These are phyloP conservation scores for Penstemon eatonii DNA, from an alignment of 257 asterid genomes.

Conservation along the genomic window DNA sequence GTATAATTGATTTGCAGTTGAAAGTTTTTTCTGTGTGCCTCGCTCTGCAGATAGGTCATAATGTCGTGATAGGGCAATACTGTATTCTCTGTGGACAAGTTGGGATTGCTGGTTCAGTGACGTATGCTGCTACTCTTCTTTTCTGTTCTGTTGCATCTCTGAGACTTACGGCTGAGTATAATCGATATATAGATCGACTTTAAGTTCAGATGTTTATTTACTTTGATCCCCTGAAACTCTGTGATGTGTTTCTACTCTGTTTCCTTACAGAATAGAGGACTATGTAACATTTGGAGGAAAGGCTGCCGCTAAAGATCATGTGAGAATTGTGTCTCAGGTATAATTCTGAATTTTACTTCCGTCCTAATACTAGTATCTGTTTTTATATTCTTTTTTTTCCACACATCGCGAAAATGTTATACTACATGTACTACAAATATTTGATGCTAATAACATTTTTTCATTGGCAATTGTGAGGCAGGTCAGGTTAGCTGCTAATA, in stretches of 20 bases:
- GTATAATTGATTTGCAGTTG: conserved; percentile 13
- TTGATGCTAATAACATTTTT: conserved; percentile 15
- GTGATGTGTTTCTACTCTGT: conserved; percentile 10
- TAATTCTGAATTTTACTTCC: background rate
- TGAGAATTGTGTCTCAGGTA: conserved; percentile 71
- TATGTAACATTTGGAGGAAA: conserved; percentile 79
- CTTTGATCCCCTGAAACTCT: conserved; percentile 25
- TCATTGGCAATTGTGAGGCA: conserved; percentile 33
- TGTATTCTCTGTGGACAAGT: conserved; percentile 92
- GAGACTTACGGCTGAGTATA: conserved; percentile 11
- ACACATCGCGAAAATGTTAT: background rate
- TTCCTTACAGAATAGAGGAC: conserved; percentile 67
- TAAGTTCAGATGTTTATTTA: conserved; percentile 18
- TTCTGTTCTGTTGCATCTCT: background rate
- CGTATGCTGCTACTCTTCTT: conserved; percentile 43
- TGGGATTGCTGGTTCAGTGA: conserved; percentile 90
- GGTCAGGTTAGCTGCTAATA: conserved; percentile 90
- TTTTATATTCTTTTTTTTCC: background rate
- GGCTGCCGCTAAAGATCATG: conserved; percentile 78
- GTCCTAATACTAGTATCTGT: no score
- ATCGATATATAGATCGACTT: conserved; percentile 14
- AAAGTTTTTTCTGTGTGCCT: conserved; percentile 26
- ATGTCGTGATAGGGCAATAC: conserved; percentile 66
- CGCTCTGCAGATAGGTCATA: conserved; percentile 79
- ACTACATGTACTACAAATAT: background rate